phyloP scores from a whole-genome alignment of 2,329 filamentous ascomycete species.

The Proliferodiscus dingleyae region DNA sequence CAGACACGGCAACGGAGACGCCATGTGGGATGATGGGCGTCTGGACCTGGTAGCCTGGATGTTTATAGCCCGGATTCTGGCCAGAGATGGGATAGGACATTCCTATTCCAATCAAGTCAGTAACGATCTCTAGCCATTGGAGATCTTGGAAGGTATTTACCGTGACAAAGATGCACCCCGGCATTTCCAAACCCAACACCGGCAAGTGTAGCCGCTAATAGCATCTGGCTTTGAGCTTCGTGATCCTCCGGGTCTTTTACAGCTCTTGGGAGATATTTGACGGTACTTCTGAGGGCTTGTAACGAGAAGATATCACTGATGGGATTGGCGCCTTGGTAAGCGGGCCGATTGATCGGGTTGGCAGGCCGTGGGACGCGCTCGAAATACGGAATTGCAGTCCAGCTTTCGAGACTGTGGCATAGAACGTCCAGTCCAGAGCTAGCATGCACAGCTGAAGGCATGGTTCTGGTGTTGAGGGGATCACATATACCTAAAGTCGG shows the following conservation, averaged over 20 bases:
- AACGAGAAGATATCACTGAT: slow-evolving; percentile 97
- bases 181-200: slow-evolving; percentile 97
- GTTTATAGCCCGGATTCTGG: slow-evolving; percentile 87
- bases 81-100: slow-evolving; percentile 98
- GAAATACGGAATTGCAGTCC: slow-evolving; percentile 94
- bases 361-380: slow-evolving; percentile 77
- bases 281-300: slow-evolving; percentile 73
- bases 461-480: slow-evolving; percentile 87
- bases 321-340: slow-evolving; percentile 95
- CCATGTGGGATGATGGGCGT: slow-evolving; percentile 88
- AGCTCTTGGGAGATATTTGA: slow-evolving; percentile 88
- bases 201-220: slow-evolving; percentile 87
- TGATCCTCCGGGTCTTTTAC: slow-evolving; percentile 83
- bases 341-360: slow-evolving; percentile 86
- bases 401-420: slow-evolving; percentile 92
- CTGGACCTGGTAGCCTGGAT: slow-evolving; percentile 76
- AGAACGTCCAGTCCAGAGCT: slow-evolving; percentile 90
- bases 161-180: slow-evolving; percentile 82
- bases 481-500: slow-evolving; percentile 85
- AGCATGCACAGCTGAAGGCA: slow-evolving; percentile 92
- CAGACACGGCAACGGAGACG: slow-evolving; percentile 89
- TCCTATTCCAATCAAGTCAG: slow-evolving; percentile 39
- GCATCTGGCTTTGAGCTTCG: slow-evolving; percentile 93
- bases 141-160: slow-evolving; percentile 14
- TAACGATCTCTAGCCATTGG: not conserved